These are phyloP conservation scores for Boechera divaricarpa DNA, from an alignment of 345 rosid genomes.

Conservation along the genomic window DNA sequence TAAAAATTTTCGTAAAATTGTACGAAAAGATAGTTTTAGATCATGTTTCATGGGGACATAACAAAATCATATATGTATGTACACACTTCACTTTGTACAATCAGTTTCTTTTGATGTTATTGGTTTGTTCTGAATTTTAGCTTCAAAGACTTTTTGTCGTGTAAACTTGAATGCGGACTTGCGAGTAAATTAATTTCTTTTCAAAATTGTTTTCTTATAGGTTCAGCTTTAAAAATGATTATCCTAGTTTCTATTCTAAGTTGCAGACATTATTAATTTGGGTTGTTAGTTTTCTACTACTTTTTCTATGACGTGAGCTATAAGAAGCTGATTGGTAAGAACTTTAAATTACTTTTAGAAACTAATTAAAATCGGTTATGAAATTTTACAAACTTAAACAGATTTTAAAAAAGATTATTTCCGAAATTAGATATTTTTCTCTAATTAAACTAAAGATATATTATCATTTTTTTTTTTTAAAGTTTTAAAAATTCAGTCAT, in stretches of 20 bases:
- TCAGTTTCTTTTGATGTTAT: neutral
- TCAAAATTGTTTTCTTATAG: neutral
- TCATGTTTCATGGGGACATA: neutral
- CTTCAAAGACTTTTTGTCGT: neutral
- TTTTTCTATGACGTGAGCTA: neutral
- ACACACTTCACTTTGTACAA: neutral
- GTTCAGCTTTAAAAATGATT: neutral
- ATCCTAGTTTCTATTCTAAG: neutral
- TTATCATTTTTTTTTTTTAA: no score
- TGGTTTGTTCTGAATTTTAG: neutral
- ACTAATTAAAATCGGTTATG: neutral
- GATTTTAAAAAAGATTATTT: neutral
- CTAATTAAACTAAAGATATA: neutral
- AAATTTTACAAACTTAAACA: neutral
- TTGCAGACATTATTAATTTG: neutral
- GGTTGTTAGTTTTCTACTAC: neutral
- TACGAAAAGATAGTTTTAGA: neutral
- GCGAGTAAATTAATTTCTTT: neutral
- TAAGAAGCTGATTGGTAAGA: neutral
- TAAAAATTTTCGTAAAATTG: no score
- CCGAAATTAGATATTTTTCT: neutral
- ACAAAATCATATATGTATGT: neutral
- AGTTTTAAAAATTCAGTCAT: neutral
- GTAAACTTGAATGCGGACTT: neutral
- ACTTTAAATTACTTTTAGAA: neutral